Base-by-base conservation (phyloP, 192 early-diverging fungal species). In the Kappamyces sp. region DNA sequence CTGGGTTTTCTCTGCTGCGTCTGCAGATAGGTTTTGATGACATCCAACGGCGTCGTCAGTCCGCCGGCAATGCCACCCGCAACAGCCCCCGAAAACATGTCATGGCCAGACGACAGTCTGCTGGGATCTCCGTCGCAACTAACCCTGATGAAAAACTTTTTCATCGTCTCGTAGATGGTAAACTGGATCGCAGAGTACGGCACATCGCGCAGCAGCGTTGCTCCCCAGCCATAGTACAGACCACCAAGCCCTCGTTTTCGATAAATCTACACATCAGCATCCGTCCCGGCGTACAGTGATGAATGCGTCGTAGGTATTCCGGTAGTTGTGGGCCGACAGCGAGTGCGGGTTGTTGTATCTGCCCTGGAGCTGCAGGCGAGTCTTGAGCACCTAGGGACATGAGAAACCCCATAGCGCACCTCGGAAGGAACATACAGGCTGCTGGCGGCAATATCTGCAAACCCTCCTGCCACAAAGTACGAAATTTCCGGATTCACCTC, bases 361-460 rank as follows among this genome's bases (percentile, higher is more conserved):
- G 72, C 90, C 90, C 67, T 95, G 93, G 43, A 95, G 71, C 72
- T 95, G 93, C 61, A 95, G 74, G 51, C 93, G 84, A 13, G 90
- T 93, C 66, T 95, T 95, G 32, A 93, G 86, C 0, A 93, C 84
- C 87, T 90, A 72, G 36, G 12, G 23, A n/a, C 10, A 46, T 10
- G 10, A 63, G 9, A 43, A 42, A 40, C 23, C 31, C 5, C 15
- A 34, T 9, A 32, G 1, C 31, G 33, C 0, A 63, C 67, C 63
- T 74, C 72, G 5, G 61, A 63, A 2, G 72, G 72, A 3, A 74
- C 72, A 54, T 74, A 74, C 2, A 69, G 34, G 3, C 66, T 36
- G 44, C 51, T 49, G 3, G 65, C 72, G 13, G 55, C 48, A 0
- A 61, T 32, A 36, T 75, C 74, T 1, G 60, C 74, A 13, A 72